phyloP scores from a whole-genome alignment of 441 rosid species.

The Erodium texanum region DNA sequence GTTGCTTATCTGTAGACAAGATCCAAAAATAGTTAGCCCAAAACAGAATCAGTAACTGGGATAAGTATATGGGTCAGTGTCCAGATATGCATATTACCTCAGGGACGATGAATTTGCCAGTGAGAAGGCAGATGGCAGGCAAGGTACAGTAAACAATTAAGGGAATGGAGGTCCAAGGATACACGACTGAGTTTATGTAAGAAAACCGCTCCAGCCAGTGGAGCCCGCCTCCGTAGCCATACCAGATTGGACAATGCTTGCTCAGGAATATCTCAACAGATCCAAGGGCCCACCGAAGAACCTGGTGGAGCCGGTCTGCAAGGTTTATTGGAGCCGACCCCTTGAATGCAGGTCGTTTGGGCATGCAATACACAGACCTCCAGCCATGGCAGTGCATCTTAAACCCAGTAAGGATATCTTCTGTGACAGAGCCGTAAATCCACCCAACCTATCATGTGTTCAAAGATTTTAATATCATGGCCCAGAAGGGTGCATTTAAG shows the following conservation, averaged over 20 bases:
- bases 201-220: constrained; percentile 83
- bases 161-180: constrained; percentile 92
- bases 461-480: neutral
- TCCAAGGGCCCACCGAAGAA: constrained; percentile 95
- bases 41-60: neutral
- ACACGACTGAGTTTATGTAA: constrained; percentile 76
- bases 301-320: constrained; percentile 96
- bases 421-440: constrained; percentile 97
- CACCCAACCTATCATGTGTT: constrained; percentile 61
- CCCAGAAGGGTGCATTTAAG: too few relatives aligned
- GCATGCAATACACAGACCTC: constrained; percentile 93
- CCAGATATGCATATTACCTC: constrained; percentile 46
- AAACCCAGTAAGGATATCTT: constrained; percentile 96
- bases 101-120: constrained; percentile 90
- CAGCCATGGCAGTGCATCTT: constrained; percentile 99
- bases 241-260: constrained; percentile 96
- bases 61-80: neutral
- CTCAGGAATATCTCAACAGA: constrained; percentile 95
- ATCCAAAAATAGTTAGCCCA: neutral
- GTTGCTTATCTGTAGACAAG: constrained; percentile 67
- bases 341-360: constrained; percentile 74
- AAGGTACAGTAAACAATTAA: constrained; percentile 73
- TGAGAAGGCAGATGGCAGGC: constrained; percentile 88
- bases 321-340: constrained; percentile 98
- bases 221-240: constrained; percentile 87